Evolutionary conservation across 2,329 filamentous ascomycete species (phyloP).

Genomic region (Fonsecaea erecta): DNA sequence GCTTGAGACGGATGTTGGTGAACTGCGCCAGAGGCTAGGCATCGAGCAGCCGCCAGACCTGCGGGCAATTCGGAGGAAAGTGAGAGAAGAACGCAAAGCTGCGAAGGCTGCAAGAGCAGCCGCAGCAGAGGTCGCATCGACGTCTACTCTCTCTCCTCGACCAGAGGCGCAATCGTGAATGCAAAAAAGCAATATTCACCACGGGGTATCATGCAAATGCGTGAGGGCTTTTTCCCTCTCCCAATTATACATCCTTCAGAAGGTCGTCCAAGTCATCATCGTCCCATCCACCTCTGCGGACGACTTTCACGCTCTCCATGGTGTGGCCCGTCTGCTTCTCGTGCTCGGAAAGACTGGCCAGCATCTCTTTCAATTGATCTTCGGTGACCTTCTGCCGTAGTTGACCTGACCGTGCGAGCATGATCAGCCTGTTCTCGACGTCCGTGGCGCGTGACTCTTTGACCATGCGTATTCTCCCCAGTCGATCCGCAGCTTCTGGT

Average conservation of each 20-base stretch:
- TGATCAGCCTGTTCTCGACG: conserved; percentile 90
- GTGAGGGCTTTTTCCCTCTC: background rate
- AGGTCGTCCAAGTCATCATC: conserved; percentile 65
- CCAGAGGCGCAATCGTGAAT: background rate
- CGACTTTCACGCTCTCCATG: conserved; percentile 82
- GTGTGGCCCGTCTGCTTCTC: conserved; percentile 63
- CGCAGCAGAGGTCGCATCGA: conserved; percentile 36
- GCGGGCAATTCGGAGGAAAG: conserved; percentile 72
- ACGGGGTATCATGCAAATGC: conserved; percentile 32
- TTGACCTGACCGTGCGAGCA: conserved; percentile 86
- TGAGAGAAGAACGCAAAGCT: conserved; percentile 70
- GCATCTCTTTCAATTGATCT: conserved; percentile 87
- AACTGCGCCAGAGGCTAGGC: conserved; percentile 73
- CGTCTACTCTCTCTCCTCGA: conserved; percentile 2
- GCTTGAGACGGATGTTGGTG: conserved; percentile 79
- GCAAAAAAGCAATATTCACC: conserved; percentile 10
- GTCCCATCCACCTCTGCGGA: conserved; percentile 83
- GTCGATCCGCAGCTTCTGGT: conserved; percentile 88
- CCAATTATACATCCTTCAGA: conserved; percentile 32
- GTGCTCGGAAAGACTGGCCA: conserved; percentile 56
- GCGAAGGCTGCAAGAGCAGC: conserved; percentile 64
- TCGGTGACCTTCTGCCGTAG: conserved; percentile 86
- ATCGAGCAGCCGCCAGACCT: conserved; percentile 90
- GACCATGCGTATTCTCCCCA: conserved; percentile 92
- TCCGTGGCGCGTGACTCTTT: conserved; percentile 89